Evolutionary conservation across 2,329 filamentous ascomycete genomes (phyloP).

Genomic region (Cryphonectria carpinicola): DNA sequence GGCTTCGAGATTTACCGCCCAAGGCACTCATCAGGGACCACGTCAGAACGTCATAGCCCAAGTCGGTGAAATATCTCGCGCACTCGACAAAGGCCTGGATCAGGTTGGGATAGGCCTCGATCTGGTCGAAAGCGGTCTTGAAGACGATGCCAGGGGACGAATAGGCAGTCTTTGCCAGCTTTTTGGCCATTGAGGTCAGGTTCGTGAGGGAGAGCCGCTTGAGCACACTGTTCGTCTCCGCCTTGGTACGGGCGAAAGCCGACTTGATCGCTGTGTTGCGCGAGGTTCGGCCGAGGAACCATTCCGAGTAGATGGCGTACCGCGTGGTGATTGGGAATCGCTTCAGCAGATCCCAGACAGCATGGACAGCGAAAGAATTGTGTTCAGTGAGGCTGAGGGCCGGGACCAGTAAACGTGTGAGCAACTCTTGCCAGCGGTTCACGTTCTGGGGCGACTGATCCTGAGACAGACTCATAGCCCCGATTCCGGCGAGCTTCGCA

Average conservation of each 20-base stretch:
- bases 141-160: slow-evolving; percentile 92
- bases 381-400: slow-evolving; percentile 83
- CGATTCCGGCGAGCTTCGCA: slow-evolving; percentile 84
- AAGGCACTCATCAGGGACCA: slow-evolving; percentile 86
- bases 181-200: slow-evolving; percentile 81
- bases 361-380: slow-evolving; percentile 83
- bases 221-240: slow-evolving; percentile 83
- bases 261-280: slow-evolving; percentile 75
- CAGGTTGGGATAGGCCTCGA: slow-evolving; percentile 92
- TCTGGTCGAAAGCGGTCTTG: slow-evolving; percentile 83
- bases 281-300: slow-evolving; percentile 81
- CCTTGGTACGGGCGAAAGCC: slow-evolving; percentile 75
- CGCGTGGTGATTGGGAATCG: slow-evolving; percentile 76
- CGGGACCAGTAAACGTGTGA: slow-evolving; percentile 83
- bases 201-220: slow-evolving; percentile 91
- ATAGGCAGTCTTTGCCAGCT: slow-evolving; percentile 88
- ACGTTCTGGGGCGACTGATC: slow-evolving; percentile 73
- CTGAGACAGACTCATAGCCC: slow-evolving; percentile 71
- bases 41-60: slow-evolving; percentile 90
- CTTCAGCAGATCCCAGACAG: slow-evolving; percentile 82
- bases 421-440: slow-evolving; percentile 81
- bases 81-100: slow-evolving; percentile 95
- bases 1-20: slow-evolving; percentile 63
- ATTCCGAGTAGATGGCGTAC: slow-evolving; percentile 91
- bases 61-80: slow-evolving; percentile 87